Evolutionary conservation across 192 early-diverging fungal species (phyloP), one percentile per base, ranked within the genome.

Genomic region (Obelidium mucronatum): DNA sequence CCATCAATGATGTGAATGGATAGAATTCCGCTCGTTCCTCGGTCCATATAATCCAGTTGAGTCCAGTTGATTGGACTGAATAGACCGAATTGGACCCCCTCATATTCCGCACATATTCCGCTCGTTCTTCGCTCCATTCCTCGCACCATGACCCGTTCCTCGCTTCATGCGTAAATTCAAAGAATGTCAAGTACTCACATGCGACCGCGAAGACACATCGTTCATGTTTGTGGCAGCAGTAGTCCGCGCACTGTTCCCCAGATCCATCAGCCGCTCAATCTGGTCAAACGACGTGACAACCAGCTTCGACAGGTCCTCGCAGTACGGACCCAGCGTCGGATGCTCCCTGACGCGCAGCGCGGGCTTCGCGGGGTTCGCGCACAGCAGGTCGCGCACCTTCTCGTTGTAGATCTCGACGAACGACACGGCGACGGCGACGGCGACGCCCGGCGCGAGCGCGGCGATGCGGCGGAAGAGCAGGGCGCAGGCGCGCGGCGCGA

Each of bases 341-440:
- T 83, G 80, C 67, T 87, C 84, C 30, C 82, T 88, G 1, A 98
- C 92, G 58, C 96, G 82, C 58, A 98, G 85, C 30, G 77, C 64
- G 6, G 11, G 15, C 19, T 40, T 64, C 19, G 62, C 19, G 11
- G 15, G 11, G 22, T 52, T 56, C 0, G 74, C 75, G 39, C 58
- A 92, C 15, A 97, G 79, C 44, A 99, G 82, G 83, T 99, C 97
- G 19, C 96, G 91, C 3, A 99, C 83, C 51, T 97, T 94, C 75
- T 99, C 97, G 78, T 99, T 99, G 79, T 99, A 98, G 26, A 99
- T 90, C 78, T 98, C 97, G 73, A 97, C 86, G 80, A 97, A 98
- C 22, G 92, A 92, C 51, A 91, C 93, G 88, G 87, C 85, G 73
- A 78, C 74, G 6, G n/a, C 31, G 58, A 78, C 80, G 28, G 59